Conservation (phyloP, 306 rosid genomes). For the Vigna nakashimae region DNA sequence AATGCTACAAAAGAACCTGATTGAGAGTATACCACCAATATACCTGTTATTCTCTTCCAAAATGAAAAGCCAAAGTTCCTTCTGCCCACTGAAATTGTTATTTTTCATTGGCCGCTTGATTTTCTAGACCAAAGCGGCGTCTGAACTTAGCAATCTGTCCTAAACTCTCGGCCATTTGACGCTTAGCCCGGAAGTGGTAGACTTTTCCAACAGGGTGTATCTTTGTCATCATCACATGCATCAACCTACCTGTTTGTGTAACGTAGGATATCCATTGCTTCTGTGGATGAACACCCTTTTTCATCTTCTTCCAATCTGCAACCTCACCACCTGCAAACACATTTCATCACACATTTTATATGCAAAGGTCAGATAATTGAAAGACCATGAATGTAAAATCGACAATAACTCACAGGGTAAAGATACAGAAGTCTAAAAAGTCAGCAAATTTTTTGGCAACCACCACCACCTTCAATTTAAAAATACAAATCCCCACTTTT, state of each 20-base stretch:
- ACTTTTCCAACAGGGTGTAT: constrained; percentile 87
- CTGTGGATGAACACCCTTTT: constrained; percentile 94
- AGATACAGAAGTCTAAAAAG: neutral
- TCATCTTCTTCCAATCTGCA: constrained; percentile 59
- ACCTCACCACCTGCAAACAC: constrained; percentile 16
- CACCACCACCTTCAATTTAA: no score
- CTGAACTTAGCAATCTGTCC: constrained; percentile 91
- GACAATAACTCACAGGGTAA: neutral
- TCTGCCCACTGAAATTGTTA: constrained; percentile 39
- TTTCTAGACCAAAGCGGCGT: constrained; percentile 70
- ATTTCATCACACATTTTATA: constrained; percentile 52
- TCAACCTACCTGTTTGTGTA: constrained; percentile 88
- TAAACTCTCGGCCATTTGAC: constrained; percentile 84
- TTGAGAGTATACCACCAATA: constrained; percentile 20
- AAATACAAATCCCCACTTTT: neutral
- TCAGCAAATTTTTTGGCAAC: neutral
- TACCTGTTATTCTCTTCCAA: constrained; percentile 10
- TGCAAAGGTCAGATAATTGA: neutral
- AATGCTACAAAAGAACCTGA: constrained; percentile 19
- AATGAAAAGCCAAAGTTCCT: constrained; percentile 36
- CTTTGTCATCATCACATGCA: constrained; percentile 89
- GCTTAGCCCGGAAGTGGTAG: constrained; percentile 87
- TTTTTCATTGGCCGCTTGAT: constrained; percentile 46
- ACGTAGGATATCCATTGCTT: constrained; percentile 95
- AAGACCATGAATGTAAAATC: neutral